A percentile compares a stretch with the other conserved stretches of the same genome.
Conservation (phyloP, 2,329 filamentous ascomycete genomes). For the Botrytis medusae region DNA sequence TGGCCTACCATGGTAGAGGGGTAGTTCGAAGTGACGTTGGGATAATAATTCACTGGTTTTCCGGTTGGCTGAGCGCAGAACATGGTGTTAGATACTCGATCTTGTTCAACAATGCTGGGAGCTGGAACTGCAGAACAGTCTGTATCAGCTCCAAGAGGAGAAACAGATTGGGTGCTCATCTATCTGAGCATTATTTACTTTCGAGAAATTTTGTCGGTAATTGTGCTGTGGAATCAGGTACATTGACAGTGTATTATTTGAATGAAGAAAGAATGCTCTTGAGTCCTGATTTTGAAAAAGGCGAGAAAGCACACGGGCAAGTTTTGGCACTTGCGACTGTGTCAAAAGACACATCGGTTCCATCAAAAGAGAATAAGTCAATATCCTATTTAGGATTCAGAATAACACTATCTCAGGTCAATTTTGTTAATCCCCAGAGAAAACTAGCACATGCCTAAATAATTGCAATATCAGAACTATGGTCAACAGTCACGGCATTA, state of each 20-base stretch:
- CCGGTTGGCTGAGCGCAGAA: neutral
- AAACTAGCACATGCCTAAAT: neutral
- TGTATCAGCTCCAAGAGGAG: neutral
- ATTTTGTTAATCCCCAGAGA: neutral
- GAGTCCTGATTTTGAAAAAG: slow-evolving; percentile 13
- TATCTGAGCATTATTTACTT: neutral
- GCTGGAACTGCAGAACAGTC: too few species aligned
- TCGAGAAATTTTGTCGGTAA: slow-evolving; percentile 22
- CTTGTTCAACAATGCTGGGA: neutral
- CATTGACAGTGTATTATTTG: slow-evolving; percentile 22
- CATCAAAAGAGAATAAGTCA: neutral
- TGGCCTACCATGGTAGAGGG: neutral
- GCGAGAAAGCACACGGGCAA: neutral
- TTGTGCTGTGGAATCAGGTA: slow-evolving; percentile 11
- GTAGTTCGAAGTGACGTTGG: too few species aligned
- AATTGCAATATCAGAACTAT: neutral
- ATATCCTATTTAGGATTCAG: neutral
- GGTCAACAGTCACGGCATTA: neutral
- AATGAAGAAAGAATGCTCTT: slow-evolving; percentile 31
- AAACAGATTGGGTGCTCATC: slow-evolving; percentile 9
- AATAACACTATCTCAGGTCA: neutral
- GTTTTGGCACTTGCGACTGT: neutral
- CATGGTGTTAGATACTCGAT: neutral
- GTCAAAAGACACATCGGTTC: neutral
- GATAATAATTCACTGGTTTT: neutral